Conservation (phyloP, 1,139 yeast species). For the Pichiaceae sp. region DNA sequence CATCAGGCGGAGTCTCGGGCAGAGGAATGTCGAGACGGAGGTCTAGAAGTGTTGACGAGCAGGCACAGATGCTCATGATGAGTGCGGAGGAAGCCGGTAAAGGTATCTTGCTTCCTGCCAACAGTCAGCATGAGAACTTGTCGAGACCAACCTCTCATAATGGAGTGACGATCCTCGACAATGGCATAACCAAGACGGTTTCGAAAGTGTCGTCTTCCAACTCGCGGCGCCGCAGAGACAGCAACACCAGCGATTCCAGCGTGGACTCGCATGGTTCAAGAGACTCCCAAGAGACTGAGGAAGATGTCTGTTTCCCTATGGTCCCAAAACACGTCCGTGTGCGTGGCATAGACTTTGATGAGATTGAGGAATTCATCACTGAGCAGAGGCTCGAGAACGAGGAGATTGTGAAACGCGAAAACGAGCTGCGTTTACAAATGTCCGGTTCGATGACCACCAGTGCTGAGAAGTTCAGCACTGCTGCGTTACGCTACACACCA, state of each 20-base stretch:
- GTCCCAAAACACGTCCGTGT: conserved; percentile 60
- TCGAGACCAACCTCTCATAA: background rate
- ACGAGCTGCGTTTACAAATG: conserved; percentile 16
- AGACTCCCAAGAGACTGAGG: conserved; percentile 81
- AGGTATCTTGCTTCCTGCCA: conserved; percentile 16
- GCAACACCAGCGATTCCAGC: conserved; percentile 44
- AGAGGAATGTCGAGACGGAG: conserved; percentile 5
- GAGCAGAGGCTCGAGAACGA: conserved; percentile 32
- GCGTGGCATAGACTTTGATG: conserved; percentile 73
- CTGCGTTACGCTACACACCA: conserved; percentile 61
- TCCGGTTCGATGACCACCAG: conserved; percentile 17
- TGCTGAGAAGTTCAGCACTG: conserved; percentile 27
- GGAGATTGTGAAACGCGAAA: conserved; percentile 21
- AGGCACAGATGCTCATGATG: conserved; percentile 24
- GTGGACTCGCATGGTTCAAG: conserved; percentile 65
- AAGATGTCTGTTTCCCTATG: conserved; percentile 97
- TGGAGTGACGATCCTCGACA: conserved; percentile 8
- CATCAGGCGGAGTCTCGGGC: conserved; percentile 6
- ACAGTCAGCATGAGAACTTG: conserved; percentile 2
- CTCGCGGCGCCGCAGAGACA: conserved; percentile 15
- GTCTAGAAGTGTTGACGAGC: conserved; percentile 29
- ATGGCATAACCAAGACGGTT: conserved; percentile 11
- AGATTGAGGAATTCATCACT: conserved; percentile 63
- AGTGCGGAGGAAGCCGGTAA: conserved; percentile 21
- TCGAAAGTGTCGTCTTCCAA: conserved; percentile 19